These are phyloP conservation scores for Diphasiastrum complanatum DNA, from an alignment of 83 land plant genomes.

Conservation along the genomic window DNA sequence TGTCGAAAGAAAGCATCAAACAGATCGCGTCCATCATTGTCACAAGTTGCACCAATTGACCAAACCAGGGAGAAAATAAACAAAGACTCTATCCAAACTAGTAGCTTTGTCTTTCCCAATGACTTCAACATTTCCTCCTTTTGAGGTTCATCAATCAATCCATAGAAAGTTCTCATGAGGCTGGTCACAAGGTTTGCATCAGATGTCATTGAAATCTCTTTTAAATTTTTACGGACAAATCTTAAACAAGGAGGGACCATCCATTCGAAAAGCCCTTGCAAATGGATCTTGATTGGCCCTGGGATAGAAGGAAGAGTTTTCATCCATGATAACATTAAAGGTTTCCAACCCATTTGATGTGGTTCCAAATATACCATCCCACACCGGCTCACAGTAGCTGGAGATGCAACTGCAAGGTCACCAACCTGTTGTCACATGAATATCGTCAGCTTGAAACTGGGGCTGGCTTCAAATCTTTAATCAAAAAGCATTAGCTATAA, in stretches of 20 bases:
- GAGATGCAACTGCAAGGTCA: slow-evolving; percentile 44
- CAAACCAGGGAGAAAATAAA: slow-evolving; percentile 34
- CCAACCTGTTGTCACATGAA: slow-evolving; percentile 27
- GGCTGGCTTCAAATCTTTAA: too few species aligned
- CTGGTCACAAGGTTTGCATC: slow-evolving; percentile 33
- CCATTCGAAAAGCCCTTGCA: slow-evolving; percentile 37
- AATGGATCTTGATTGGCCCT: slow-evolving; percentile 22
- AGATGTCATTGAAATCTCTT: slow-evolving; percentile 32
- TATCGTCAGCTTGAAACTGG: too few species aligned
- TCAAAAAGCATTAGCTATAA: too few species aligned
- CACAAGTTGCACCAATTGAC: slow-evolving; percentile 46
- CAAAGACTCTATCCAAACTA: slow-evolving; percentile 35
- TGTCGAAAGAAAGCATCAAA: slow-evolving; percentile 29
- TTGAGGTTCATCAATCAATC: slow-evolving; percentile 33
- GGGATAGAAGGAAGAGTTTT: slow-evolving; percentile 28
- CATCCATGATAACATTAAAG: slow-evolving; percentile 34
- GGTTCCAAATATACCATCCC: slow-evolving; percentile 45
- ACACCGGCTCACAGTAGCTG: slow-evolving; percentile 45
- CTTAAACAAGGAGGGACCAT: slow-evolving; percentile 28
- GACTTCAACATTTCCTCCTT: slow-evolving; percentile 27
- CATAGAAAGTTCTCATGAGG: slow-evolving; percentile 32
- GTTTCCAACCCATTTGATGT: slow-evolving; percentile 43
- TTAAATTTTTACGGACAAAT: slow-evolving; percentile 35
- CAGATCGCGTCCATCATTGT: slow-evolving; percentile 25
- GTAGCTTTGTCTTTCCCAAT: slow-evolving; percentile 25